A percentile compares a stretch with the other conserved stretches of the same genome.
Evolutionary conservation across 2,329 filamentous ascomycete genomes (phyloP).

Genomic region (Ilyonectria robusta): DNA sequence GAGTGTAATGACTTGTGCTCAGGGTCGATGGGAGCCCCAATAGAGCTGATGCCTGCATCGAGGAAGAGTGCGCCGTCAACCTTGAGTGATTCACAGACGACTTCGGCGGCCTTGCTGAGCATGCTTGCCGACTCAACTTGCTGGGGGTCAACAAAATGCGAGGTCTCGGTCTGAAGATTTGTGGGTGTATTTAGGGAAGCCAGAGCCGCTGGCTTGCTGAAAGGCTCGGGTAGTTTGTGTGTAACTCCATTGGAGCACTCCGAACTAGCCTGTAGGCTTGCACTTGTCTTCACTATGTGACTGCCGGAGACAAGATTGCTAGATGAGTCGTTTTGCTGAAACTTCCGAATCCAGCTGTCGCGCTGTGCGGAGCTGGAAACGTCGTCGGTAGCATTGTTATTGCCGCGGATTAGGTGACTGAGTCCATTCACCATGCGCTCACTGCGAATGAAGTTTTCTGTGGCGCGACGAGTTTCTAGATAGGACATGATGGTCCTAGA

Average conservation of each 20-base stretch:
- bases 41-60: background rate
- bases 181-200: slow-evolving; percentile 2
- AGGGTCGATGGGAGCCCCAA: background rate
- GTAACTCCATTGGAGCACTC: background rate
- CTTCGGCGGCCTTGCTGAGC: slow-evolving; percentile 12
- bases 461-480: slow-evolving; percentile 1
- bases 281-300: background rate
- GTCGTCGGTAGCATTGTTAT: background rate
- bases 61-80: slow-evolving; percentile 3
- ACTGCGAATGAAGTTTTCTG: slow-evolving; percentile 8
- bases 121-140: background rate
- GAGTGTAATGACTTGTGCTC: background rate
- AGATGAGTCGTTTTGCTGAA: background rate
- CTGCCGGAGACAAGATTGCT: background rate
- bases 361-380: background rate
- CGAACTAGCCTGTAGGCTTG: background rate
- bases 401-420: slow-evolving; percentile 2
- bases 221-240: background rate
- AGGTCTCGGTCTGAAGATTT: slow-evolving; percentile 1
- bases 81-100: slow-evolving; percentile 1
- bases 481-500: slow-evolving; percentile 11
- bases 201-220: background rate
- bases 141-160: slow-evolving; percentile 2
- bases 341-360: background rate
- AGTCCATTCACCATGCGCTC: slow-evolving; percentile 10